phyloP scores from a whole-genome alignment of 305 asterid genomes.

The Ilex paraguariensis region DNA sequence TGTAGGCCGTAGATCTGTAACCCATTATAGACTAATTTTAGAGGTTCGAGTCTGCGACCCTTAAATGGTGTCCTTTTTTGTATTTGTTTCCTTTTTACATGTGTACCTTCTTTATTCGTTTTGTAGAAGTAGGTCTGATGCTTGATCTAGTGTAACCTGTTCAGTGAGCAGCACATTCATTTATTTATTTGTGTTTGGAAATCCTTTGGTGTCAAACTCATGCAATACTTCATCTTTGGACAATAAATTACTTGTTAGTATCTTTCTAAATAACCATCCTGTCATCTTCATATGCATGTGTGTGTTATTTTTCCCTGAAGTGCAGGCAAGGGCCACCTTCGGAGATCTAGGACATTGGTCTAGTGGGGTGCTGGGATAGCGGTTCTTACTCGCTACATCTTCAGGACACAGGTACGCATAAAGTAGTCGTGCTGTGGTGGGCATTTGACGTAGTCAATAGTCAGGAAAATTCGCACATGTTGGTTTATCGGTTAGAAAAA shows the following conservation, averaged over 20 bases:
- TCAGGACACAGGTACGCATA: too few species aligned
- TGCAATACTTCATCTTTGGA: too few species aligned
- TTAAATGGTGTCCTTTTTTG: slow-evolving; percentile 53
- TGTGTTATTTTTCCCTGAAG: too few species aligned
- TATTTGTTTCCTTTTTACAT: slow-evolving; percentile 16
- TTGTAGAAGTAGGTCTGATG: slow-evolving; percentile 22
- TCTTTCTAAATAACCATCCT: background rate
- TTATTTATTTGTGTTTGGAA: slow-evolving; percentile 33
- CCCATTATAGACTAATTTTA: slow-evolving; percentile 43
- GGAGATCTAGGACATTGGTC: too few species aligned
- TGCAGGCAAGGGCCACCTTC: too few species aligned
- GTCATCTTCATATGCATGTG: too few species aligned
- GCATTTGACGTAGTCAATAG: too few species aligned
- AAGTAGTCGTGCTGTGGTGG: too few species aligned
- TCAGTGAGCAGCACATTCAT: slow-evolving; percentile 56
- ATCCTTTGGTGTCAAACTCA: background rate
- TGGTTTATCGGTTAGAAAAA: too few species aligned
- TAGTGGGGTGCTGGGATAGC: too few species aligned
- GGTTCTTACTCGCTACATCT: too few species aligned
- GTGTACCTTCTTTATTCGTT: slow-evolving; percentile 1
- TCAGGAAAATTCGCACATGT: too few species aligned
- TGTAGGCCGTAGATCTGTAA: slow-evolving; percentile 43
- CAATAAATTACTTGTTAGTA: background rate
- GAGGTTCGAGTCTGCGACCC: slow-evolving; percentile 26
- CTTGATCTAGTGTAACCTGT: slow-evolving; percentile 28